Base-by-base conservation (phyloP, 192 early-diverging fungal species). In the Backusella liffmaniae region DNA sequence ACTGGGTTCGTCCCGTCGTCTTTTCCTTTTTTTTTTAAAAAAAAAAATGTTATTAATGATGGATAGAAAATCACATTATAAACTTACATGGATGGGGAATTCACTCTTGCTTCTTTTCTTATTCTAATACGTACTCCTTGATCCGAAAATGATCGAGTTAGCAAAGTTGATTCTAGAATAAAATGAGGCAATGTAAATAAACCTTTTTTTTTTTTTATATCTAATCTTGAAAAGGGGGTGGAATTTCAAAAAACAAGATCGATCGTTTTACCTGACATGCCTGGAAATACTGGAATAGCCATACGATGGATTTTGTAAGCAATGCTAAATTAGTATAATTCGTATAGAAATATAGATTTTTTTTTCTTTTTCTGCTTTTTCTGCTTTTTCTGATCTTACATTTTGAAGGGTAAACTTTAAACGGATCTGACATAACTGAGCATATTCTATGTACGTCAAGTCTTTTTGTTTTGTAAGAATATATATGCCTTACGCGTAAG, bases 351-450 rank as follows among this genome's bases (percentile, higher is more conserved):
- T 9, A 26, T 21, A 26, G 26, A 26, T 0, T 0, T 0, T 26
- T 26, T 26, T 26, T 26, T 8, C n/a, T 53, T 53, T 21, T 53
- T 21, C 30, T 30, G 30, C 29, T 32, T 32, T 32, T 32, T n/a
- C n/a, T n/a, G n/a, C 26, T 26, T 67, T 35, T 12, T 3, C 21
- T 51, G 6, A 51, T 34, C n/a, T 73, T 73, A 73, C 72, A 16
- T 23, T 73, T 73, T 15, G 72, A 56, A 39, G 72, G 37, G 59
- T 62, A 73, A 8, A 73, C 72, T 37, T 73, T 53, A 39, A 73
- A 73, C 4, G 53, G 30, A 23, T 59, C 35, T 35, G 72, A 73
- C 34, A 59, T 35, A 16, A 73, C 53, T 36, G 53, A 73, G 26
- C 56, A 73, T 8, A 73, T 10, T 35, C 72, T 16, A 15, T 73